Conservation (phyloP, 2,329 filamentous ascomycete genomes). For the Myriosclerotinia scirpicola region DNA sequence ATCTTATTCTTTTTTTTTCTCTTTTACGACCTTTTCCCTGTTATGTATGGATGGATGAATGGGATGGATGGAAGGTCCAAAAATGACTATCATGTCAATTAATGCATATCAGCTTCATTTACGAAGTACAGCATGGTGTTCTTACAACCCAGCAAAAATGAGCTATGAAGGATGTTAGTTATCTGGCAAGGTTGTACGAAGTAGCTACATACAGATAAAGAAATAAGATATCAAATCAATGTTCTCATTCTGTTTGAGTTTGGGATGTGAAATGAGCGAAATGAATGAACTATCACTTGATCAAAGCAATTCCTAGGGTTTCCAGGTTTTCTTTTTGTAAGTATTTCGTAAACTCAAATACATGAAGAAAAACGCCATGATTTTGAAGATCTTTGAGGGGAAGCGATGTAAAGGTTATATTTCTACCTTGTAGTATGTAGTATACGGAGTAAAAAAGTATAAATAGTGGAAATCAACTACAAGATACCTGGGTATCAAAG, state of each 20-base stretch:
- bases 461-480: too few relatives aligned
- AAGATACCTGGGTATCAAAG: too few relatives aligned
- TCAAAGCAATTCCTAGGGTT: too few relatives aligned
- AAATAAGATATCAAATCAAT: conserved; percentile 7
- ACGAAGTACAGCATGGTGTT: not conserved
- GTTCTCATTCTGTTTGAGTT: not conserved
- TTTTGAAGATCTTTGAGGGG: too few relatives aligned
- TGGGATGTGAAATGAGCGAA: not conserved
- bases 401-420: too few relatives aligned
- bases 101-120: conserved; percentile 18
- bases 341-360: too few relatives aligned
- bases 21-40: not conserved
- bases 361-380: too few relatives aligned
- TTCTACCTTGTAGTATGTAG: too few relatives aligned
- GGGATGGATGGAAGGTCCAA: not conserved
- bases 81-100: conserved; percentile 19
- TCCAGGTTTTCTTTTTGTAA: too few relatives aligned
- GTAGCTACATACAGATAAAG: conserved; percentile 12
- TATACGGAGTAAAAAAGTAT: too few relatives aligned
- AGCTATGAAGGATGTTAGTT: conserved; percentile 8
- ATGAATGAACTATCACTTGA: not conserved
- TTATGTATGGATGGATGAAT: conserved; percentile 8
- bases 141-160: conserved; percentile 3
- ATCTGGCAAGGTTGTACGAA: conserved; percentile 6
- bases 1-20: conserved; percentile 9